These are phyloP conservation scores for Pyrenophora teres DNA, from an alignment of 2,329 filamentous ascomycete genomes.

Conservation along the genomic window DNA sequence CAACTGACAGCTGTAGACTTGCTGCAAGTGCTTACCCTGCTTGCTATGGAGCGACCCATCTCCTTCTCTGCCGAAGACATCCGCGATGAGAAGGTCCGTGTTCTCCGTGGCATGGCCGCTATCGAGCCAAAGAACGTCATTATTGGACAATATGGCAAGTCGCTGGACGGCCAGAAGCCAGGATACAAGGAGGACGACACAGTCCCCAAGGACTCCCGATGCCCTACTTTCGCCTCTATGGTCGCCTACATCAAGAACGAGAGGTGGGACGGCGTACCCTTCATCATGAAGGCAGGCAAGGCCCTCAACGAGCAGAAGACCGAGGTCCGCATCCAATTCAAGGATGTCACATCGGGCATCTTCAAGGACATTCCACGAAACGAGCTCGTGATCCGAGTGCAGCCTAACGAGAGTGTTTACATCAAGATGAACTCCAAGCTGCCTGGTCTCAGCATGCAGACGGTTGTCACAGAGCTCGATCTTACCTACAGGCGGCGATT, in stretches of 20 bases:
- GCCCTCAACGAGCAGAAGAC: conserved; percentile 99
- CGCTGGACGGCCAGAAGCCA: conserved; percentile 92
- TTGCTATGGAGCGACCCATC: conserved; percentile 97
- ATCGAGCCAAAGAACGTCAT: conserved; percentile 99
- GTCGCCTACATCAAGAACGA: conserved; percentile 99
- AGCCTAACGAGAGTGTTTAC: conserved; percentile 99
- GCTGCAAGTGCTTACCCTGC: conserved; percentile 90
- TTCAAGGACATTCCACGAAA: conserved; percentile 99
- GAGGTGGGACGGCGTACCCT: conserved; percentile 97
- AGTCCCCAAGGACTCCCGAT: conserved; percentile 94
- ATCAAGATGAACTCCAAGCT: conserved; percentile 99
- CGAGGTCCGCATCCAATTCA: conserved; percentile 98
- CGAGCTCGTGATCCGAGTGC: conserved; percentile 98
- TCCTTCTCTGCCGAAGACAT: conserved; percentile 98
- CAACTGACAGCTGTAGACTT: conserved; percentile 61
- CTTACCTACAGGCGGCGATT: conserved; percentile 97
- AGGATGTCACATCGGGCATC: conserved; percentile 98
- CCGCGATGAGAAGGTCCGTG: conserved; percentile 97
- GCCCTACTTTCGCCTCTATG: conserved; percentile 96
- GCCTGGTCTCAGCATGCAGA: conserved; percentile 98
- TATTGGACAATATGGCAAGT: conserved; percentile 97
- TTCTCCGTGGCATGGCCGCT: conserved; percentile 87
- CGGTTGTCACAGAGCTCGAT: conserved; percentile 96
- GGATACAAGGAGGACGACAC: conserved; percentile 99
- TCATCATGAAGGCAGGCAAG: conserved; percentile 99